These are phyloP conservation scores for Aspergillaceae sp. DNA, from an alignment of 2,329 filamentous ascomycete species.

Conservation along the genomic window DNA sequence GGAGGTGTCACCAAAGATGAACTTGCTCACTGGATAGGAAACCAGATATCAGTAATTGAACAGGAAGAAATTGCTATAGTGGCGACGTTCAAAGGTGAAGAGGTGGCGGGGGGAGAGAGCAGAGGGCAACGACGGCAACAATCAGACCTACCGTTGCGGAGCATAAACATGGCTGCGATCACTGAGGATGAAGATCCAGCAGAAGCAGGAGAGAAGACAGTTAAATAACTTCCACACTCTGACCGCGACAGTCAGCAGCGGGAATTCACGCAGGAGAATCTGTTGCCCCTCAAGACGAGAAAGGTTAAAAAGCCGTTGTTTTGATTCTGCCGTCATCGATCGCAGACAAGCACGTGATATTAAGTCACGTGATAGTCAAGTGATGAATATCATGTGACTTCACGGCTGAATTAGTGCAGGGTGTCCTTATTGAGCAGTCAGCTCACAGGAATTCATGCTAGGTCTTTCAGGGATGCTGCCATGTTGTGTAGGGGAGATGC, in stretches of 20 bases:
- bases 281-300: neutral
- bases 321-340: conserved; percentile 16
- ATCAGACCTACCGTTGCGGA: conserved; percentile 44
- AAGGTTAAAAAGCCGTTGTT: conserved; percentile 11
- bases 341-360: no score
- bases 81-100: conserved; percentile 10
- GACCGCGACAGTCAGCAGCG: neutral
- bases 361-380: no score
- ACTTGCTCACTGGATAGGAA: conserved; percentile 63
- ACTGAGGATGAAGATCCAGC: conserved; percentile 12
- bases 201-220: neutral
- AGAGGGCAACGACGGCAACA: conserved; percentile 13
- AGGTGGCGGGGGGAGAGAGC: conserved; percentile 17
- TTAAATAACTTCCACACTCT: no score
- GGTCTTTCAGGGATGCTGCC: no score
- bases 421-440: no score
- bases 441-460: no score
- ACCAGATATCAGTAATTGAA: neutral
- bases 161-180: conserved; percentile 46
- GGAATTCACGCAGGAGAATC: neutral
- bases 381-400: no score
- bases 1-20: conserved; percentile 78
- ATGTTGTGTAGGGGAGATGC: no score
- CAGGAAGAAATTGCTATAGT: conserved; percentile 11
- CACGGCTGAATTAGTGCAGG: no score